A percentile compares a stretch with the other conserved stretches of the same genome.
Conservation (phyloP, 495 filamentous ascomycete genomes). For the Xylaria cubensis region DNA sequence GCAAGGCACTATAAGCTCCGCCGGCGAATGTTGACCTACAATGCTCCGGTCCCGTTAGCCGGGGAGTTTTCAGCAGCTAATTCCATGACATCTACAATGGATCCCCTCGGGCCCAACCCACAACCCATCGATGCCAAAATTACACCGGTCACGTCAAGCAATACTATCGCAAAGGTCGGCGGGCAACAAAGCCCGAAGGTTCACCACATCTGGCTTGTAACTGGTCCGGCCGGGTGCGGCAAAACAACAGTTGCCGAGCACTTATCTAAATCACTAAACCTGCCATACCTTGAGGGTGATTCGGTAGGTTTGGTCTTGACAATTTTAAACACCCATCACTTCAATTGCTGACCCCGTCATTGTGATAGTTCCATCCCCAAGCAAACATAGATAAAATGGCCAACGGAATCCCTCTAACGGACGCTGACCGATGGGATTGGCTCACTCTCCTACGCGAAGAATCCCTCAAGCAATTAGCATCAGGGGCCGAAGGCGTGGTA, state of each 20-base stretch:
- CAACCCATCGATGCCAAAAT: conserved; percentile 41
- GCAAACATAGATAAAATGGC: conserved; percentile 95
- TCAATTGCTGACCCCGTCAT: not conserved
- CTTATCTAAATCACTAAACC: conserved; percentile 70
- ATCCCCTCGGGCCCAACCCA: conserved; percentile 44
- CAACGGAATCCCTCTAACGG: conserved; percentile 84
- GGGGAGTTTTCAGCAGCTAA: conserved; percentile 42
- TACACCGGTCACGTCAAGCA: conserved; percentile 38
- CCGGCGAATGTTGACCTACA: conserved; percentile 52
- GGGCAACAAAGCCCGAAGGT: conserved; percentile 43
- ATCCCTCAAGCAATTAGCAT: conserved; percentile 67
- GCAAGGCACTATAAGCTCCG: conserved; percentile 2
- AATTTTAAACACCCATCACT: not conserved
- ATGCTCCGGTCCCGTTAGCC: conserved; percentile 46
- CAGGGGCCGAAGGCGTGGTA: conserved; percentile 76
- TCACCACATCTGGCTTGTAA: conserved; percentile 97
- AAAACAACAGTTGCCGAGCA: conserved; percentile 91
- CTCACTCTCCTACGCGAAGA: conserved; percentile 86
- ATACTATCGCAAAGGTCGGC: conserved; percentile 34
- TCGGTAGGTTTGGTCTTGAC: conserved; percentile 68
- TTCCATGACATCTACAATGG: conserved; percentile 42
- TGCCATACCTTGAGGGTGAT: conserved; percentile 94
- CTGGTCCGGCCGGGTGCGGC: conserved; percentile 93
- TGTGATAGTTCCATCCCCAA: conserved; percentile 78
- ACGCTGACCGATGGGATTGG: conserved; percentile 99